phyloP scores from a whole-genome alignment of 805 yeast species.

The Nakazawaea ambrosiae region DNA sequence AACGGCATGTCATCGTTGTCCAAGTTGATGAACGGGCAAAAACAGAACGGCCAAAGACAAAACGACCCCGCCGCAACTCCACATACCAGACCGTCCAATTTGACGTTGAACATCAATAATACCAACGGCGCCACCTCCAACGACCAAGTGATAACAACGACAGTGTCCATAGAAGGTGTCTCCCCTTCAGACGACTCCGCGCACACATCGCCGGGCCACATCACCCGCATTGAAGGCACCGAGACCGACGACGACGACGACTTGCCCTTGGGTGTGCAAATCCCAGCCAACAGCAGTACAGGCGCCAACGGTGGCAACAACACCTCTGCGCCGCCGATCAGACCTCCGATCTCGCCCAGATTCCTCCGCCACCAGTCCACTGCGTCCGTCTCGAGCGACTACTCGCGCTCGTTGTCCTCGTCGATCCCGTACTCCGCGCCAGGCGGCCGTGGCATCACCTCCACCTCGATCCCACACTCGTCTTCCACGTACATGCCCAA shows the following conservation, averaged over 20 bases:
- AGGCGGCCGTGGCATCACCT: conserved; percentile 39
- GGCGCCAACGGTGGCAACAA: not conserved
- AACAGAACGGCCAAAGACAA: conserved; percentile 15
- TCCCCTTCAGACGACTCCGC: conserved; percentile 22
- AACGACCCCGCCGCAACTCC: not conserved
- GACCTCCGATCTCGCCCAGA: conserved; percentile 12
- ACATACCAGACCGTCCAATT: conserved; percentile 13
- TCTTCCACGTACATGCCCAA: conserved; percentile 34
- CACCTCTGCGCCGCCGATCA: conserved; percentile 7
- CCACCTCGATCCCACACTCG: conserved; percentile 22
- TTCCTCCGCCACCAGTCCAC: conserved; percentile 11
- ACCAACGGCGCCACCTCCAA: not conserved
- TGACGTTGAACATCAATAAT: conserved; percentile 13
- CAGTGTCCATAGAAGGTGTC: conserved; percentile 26
- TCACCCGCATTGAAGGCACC: not conserved
- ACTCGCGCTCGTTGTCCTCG: conserved; percentile 41
- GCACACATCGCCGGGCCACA: too few relatives aligned
- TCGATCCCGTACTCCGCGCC: conserved; percentile 70
- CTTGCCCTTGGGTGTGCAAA: conserved; percentile 11
- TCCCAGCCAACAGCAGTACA: not conserved
- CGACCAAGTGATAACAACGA: conserved; percentile 23
- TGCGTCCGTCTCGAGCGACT: conserved; percentile 15
- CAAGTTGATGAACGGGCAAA: conserved; percentile 21
- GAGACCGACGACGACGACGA: conserved; percentile 11
- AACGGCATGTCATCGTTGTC: conserved; percentile 23